phyloP scores from a whole-genome alignment of 2,329 filamentous ascomycete species.

The Neonectria punicea region DNA sequence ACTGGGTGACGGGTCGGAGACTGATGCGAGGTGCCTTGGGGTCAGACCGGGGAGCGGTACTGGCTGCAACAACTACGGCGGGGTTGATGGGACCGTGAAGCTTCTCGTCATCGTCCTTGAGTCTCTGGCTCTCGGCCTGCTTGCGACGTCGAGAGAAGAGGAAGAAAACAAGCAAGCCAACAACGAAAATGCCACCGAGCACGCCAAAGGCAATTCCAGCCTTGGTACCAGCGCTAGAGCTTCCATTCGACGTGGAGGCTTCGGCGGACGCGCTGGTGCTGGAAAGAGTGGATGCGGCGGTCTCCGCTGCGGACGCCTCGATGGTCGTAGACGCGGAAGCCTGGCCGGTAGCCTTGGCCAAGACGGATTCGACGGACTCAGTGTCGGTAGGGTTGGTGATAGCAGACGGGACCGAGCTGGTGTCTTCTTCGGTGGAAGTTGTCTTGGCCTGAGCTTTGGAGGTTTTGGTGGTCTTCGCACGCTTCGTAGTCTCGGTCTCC shows the following conservation, averaged over 20 bases:
- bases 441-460: conserved; percentile 30
- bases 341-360: conserved; percentile 46
- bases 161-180: conserved; percentile 77
- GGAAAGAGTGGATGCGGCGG: conserved; percentile 30
- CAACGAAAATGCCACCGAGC: conserved; percentile 72
- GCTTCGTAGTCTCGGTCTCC: conserved; percentile 10
- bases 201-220: conserved; percentile 89
- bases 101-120: conserved; percentile 75
- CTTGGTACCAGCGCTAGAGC: conserved; percentile 61
- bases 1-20: conserved; percentile 85
- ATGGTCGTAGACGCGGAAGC: conserved; percentile 24
- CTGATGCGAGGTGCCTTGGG: conserved; percentile 81
- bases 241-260: conserved; percentile 28
- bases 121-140: conserved; percentile 62
- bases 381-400: conserved; percentile 42
- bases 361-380: conserved; percentile 40
- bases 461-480: conserved; percentile 32
- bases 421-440: conserved; percentile 30
- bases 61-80: conserved; percentile 42
- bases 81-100: conserved; percentile 51
- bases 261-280: conserved; percentile 37
- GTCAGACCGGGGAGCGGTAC: conserved; percentile 50
- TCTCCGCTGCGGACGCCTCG: conserved; percentile 26
- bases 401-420: conserved; percentile 39
- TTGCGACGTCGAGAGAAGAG: conserved; percentile 77